These are phyloP conservation scores for Coemansia sp. DNA, from an alignment of 192 early-diverging fungal species.

Conservation along the genomic window DNA sequence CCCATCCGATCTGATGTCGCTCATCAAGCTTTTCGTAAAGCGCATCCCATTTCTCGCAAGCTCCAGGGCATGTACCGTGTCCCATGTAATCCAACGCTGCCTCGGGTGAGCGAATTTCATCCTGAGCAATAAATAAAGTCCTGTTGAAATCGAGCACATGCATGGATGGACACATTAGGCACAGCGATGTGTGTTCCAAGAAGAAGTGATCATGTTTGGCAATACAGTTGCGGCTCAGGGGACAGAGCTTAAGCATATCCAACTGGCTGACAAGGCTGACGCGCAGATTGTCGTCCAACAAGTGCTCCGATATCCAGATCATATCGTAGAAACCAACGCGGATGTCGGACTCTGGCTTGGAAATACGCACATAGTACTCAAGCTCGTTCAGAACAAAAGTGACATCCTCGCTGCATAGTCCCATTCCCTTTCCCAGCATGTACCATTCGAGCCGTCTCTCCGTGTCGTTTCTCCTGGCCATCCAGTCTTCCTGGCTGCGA, in stretches of 20 bases:
- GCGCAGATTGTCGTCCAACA: background rate
- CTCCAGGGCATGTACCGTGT: background rate
- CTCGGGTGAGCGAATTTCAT: background rate
- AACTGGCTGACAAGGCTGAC: background rate
- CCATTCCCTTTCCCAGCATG: background rate
- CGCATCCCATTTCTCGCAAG: background rate
- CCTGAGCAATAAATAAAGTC: background rate
- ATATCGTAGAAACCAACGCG: background rate
- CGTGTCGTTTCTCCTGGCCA: background rate
- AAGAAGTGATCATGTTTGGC: background rate
- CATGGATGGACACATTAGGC: background rate
- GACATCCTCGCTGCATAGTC: background rate
- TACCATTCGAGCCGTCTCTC: background rate
- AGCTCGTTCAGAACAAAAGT: background rate
- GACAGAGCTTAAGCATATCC: background rate
- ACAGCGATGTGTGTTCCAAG: background rate
- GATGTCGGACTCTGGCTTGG: background rate
- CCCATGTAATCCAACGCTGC: background rate
- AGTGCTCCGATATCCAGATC: background rate
- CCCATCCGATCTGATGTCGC: background rate
- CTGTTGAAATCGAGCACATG: background rate
- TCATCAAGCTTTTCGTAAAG: background rate
- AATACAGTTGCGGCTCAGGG: background rate
- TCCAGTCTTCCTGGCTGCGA: background rate
- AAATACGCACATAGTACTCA: background rate